Percentiles rank a stretch among this genome's conserved stretches.
These are phyloP conservation scores for Thozetella sp. DNA, from an alignment of 495 filamentous ascomycete species.

Conservation along the genomic window DNA sequence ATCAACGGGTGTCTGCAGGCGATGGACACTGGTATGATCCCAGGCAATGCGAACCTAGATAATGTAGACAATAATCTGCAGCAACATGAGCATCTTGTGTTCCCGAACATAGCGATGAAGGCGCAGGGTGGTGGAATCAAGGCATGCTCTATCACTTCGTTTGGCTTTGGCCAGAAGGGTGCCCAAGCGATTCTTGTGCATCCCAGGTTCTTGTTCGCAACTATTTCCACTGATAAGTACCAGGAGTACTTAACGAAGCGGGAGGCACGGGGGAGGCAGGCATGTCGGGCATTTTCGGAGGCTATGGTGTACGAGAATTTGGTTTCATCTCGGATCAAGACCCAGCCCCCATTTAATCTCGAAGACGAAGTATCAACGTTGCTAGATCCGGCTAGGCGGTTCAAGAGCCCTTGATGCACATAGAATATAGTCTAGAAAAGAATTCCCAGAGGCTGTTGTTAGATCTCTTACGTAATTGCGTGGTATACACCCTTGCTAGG, in stretches of 20 bases:
- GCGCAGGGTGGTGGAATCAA: conserved; percentile 98
- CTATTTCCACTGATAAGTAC: conserved; percentile 83
- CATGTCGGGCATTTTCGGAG: conserved; percentile 96
- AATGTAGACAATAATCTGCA: conserved; percentile 96
- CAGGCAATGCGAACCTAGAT: conserved; percentile 97
- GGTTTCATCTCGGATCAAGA: conserved; percentile 89
- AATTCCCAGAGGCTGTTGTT: too few relatives aligned
- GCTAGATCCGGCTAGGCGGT: too few relatives aligned
- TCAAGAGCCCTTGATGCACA: too few relatives aligned
- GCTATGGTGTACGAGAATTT: conserved; percentile 94
- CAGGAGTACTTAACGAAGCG: conserved; percentile 84
- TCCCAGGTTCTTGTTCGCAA: conserved; percentile 92
- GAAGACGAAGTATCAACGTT: too few relatives aligned
- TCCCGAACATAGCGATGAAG: conserved; percentile 86
- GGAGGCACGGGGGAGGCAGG: conserved; percentile 90
- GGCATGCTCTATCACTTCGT: conserved; percentile 97
- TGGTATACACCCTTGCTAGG: too few relatives aligned
- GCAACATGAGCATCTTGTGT: conserved; percentile 96
- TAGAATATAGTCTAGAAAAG: too few relatives aligned
- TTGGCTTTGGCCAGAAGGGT: conserved; percentile 99
- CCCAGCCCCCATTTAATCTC: too few relatives aligned
- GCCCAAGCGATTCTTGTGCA: conserved; percentile 97
- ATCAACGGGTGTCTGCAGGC: conserved; percentile 97
- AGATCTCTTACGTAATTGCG: too few relatives aligned
- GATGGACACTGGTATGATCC: conserved; percentile 90